Evolutionary conservation across 345 rosid genomes (phyloP), one percentile per base, ranked within the genome.

Genomic region (Nasturtium officinale): DNA sequence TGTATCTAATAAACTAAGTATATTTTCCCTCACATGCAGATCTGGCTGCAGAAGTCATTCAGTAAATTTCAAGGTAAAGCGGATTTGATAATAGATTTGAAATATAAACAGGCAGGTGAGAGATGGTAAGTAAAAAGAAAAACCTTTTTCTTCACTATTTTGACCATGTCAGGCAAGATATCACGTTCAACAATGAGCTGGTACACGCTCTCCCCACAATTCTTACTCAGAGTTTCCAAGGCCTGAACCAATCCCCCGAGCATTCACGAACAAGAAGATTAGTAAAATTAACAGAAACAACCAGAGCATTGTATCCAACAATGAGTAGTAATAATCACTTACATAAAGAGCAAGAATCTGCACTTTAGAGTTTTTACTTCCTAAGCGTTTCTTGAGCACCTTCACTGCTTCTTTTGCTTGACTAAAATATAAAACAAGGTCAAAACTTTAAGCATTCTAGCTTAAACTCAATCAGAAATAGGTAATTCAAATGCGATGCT

Each of bases 141-240:
- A 72, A 91, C 99, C 99, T 90, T 95, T 82, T 91, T 95, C 83
- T 95, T 95, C 54, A 95, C 96, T 66, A 91, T 86, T 80, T 91
- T 95, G 74, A 95, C 97, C 99, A 95, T 95, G 50, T 95, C 99
- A 76, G 77, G 96, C 68, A 95, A 81, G 75, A 95, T 88, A 70
- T 90, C 97, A 37, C 99, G 96, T 75, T 95, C 99, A 15, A 83
- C 79, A 20, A 95, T 95, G 83, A 79, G 96, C 87, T 87, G 93
- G 78, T 86, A 87, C 53, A 95, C 84, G 75, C 73, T 82, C 66
- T 95, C 98, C 2, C 96, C 96, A 71, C 99, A 95, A 55, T 91
- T 95, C 85, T 95, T 95, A 85, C 96, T 90, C 51, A 95, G 77
- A 46, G 99, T 84, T 85, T 95, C 99, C 90, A 95, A 73, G 50